Evolutionary conservation across 768 basidiomycete genomes (phyloP).

Genomic region (Termitomyces sp.): DNA sequence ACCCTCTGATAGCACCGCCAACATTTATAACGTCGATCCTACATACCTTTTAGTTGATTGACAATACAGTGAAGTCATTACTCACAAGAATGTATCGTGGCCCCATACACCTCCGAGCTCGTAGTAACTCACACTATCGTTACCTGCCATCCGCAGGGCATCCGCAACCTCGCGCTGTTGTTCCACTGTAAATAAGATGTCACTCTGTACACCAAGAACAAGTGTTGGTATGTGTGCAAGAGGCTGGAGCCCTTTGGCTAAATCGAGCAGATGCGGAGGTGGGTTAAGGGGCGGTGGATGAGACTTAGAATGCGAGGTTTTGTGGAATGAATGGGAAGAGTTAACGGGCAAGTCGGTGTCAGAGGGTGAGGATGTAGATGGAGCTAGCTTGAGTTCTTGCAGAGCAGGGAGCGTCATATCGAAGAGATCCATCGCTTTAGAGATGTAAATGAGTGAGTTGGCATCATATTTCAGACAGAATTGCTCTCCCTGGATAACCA

Average conservation of each 20-base stretch:
- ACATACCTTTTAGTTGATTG: background rate
- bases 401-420: constrained; percentile 86
- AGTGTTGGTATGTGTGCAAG: constrained; percentile 75
- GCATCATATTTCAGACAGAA: constrained; percentile 99
- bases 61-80: constrained; percentile 12
- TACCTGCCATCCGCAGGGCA: constrained; percentile 87
- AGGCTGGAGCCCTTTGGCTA: constrained; percentile 75
- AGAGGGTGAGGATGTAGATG: constrained; percentile 18
- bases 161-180: constrained; percentile 95
- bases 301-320: constrained; percentile 56
- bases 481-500: constrained; percentile 65
- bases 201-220: constrained; percentile 92
- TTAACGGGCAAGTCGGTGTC: constrained; percentile 16
- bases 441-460: constrained; percentile 97
- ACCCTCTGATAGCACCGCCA: constrained; percentile 15
- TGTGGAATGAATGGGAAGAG: constrained; percentile 23
- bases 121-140: constrained; percentile 87
- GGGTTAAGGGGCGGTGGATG: constrained; percentile 71
- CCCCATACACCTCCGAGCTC: constrained; percentile 99
- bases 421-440: constrained; percentile 99
- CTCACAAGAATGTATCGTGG: constrained; percentile 94
- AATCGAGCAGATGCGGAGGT: constrained; percentile 67
- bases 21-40: constrained; percentile 16
- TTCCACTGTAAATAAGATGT: constrained; percentile 95
- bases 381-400: constrained; percentile 54